Evolutionary conservation across 1,284 basidiomycete species (phyloP).

Genomic region (Thecaphora thlaspeos): DNA sequence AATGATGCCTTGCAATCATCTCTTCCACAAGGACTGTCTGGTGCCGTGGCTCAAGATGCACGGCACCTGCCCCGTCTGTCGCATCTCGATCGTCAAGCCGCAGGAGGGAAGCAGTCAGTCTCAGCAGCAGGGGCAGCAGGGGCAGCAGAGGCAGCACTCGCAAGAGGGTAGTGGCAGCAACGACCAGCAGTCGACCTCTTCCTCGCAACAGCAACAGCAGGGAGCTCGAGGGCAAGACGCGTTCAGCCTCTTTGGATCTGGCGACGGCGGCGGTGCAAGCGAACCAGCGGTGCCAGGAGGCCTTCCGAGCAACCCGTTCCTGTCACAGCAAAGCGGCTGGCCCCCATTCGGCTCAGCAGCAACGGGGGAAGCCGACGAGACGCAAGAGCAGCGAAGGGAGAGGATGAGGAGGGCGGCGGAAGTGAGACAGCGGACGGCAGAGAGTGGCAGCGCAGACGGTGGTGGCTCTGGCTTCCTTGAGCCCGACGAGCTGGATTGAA

Average conservation of each 20-base stretch:
- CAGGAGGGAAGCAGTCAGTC: background rate
- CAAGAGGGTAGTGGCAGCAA: too few relatives aligned
- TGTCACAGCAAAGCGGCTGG: background rate
- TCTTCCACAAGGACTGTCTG: slow-evolving; percentile 48
- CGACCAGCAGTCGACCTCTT: too few relatives aligned
- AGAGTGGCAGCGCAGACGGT: background rate
- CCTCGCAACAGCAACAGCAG: background rate
- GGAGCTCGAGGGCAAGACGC: too few relatives aligned
- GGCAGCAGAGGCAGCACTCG: background rate
- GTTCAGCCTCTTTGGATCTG: too few relatives aligned
- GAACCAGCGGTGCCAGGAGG: background rate
- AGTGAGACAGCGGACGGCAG: background rate
- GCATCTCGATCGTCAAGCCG: slow-evolving; percentile 27
- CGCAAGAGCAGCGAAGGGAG: slow-evolving; percentile 17
- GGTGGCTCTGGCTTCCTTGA: slow-evolving; percentile 6
- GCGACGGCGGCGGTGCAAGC: background rate
- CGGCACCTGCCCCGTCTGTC: slow-evolving; percentile 51
- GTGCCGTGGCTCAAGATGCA: slow-evolving; percentile 46
- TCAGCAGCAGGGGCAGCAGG: background rate
- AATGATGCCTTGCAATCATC: slow-evolving; percentile 44
- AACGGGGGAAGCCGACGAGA: background rate
- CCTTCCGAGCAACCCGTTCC: background rate
- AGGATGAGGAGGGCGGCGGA: slow-evolving; percentile 17
- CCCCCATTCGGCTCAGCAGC: background rate
- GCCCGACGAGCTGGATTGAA: slow-evolving; percentile 34